Percentiles rank a stretch among this genome's conserved stretches.
Conservation (phyloP, 345 rosid species). For the Bretschneidera sinensis region DNA sequence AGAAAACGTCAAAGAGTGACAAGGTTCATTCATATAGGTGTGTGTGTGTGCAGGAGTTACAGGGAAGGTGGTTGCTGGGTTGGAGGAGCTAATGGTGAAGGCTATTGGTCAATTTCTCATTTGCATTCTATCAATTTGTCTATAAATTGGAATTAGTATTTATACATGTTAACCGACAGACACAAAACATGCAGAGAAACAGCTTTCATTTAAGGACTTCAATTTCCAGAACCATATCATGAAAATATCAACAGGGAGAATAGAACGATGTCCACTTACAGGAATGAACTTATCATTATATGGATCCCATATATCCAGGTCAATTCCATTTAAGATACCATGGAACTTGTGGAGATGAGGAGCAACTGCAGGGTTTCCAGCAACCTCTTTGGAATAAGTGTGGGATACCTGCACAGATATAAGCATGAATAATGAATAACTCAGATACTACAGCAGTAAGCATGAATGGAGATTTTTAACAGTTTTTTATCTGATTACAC, state of each 20-base stretch:
- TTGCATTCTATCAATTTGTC: too few species aligned
- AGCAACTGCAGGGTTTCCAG: constrained; percentile 67
- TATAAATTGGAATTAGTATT: too few species aligned
- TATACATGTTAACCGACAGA: not conserved
- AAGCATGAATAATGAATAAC: constrained; percentile 10
- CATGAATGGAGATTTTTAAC: too few species aligned
- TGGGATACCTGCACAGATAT: constrained; percentile 64
- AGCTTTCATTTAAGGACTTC: not conserved
- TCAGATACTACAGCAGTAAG: not conserved
- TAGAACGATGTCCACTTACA: constrained; percentile 33
- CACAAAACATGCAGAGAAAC: not conserved
- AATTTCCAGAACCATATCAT: not conserved
- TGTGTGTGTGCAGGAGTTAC: too few species aligned
- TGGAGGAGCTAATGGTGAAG: too few species aligned
- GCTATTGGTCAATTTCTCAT: too few species aligned
- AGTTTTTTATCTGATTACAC: too few species aligned
- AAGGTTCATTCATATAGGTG: not conserved
- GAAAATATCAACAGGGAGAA: not conserved
- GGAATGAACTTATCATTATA: constrained; percentile 75
- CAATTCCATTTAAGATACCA: constrained; percentile 90
- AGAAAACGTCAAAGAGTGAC: too few species aligned
- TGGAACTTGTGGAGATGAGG: constrained; percentile 77
- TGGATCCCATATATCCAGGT: constrained; percentile 97
- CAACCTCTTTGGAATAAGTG: constrained; percentile 76
- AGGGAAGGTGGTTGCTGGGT: too few species aligned